A percentile compares a stretch with the other conserved stretches of the same genome.
phyloP scores from a whole-genome alignment of 148 eudicot genomes.

The Nepenthes mirabilis region DNA sequence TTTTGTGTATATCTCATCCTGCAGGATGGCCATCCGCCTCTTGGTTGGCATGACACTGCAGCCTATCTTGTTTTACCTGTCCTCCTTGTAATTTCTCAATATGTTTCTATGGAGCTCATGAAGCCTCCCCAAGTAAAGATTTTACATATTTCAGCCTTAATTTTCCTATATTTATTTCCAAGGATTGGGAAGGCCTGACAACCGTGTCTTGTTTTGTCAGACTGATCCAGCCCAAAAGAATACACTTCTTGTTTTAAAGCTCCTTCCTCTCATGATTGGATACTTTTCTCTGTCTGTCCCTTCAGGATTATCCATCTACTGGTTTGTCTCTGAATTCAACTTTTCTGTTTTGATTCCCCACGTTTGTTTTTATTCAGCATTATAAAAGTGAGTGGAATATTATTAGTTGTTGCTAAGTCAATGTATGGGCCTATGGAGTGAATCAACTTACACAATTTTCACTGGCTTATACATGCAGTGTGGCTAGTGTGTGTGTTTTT shows the following conservation, averaged over 20 bases:
- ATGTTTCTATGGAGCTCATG: conserved; percentile 93
- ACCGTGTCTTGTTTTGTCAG: conserved; percentile 34
- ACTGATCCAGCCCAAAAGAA: conserved; percentile 93
- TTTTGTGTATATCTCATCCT: conserved; percentile 2
- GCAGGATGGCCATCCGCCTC: conserved; percentile 98
- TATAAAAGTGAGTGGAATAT: background rate
- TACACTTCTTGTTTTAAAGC: conserved; percentile 79
- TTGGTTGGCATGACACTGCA: conserved; percentile 88
- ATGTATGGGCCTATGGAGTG: no score
- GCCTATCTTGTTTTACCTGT: conserved; percentile 97
- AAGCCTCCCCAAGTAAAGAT: conserved; percentile 83
- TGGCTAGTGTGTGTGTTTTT: no score
- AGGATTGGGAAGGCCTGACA: conserved; percentile 13
- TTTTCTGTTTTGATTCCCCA: background rate
- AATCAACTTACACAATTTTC: no score
- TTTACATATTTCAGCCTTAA: background rate
- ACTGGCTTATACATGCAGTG: no score
- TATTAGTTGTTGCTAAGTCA: background rate
- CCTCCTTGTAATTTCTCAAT: conserved; percentile 84
- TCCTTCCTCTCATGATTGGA: conserved; percentile 98
- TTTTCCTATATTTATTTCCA: conserved; percentile 7
- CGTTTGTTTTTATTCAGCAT: background rate
- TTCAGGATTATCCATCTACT: conserved; percentile 92
- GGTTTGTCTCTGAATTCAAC: conserved; percentile 33
- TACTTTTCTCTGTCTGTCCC: conserved; percentile 96